These are phyloP conservation scores for Talaromyces islandicus DNA, from an alignment of 2,329 filamentous ascomycete genomes.

Conservation along the genomic window DNA sequence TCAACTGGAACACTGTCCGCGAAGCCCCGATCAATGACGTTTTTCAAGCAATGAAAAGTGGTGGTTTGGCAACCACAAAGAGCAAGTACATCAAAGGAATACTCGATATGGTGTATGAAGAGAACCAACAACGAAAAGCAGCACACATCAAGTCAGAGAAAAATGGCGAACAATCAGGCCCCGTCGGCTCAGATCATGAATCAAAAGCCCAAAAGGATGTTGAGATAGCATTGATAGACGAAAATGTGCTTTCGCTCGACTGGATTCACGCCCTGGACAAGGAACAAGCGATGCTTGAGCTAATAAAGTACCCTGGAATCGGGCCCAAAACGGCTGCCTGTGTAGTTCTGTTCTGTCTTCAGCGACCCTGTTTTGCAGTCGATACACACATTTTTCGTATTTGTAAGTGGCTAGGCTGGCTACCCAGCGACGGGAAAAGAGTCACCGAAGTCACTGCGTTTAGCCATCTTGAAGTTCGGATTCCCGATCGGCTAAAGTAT, in stretches of 20 bases:
- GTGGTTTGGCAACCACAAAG: conserved; percentile 67
- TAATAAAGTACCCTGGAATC: conserved; percentile 57
- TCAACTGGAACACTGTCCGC: conserved; percentile 69
- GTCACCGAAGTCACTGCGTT: conserved; percentile 47
- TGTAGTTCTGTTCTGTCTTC: conserved; percentile 59
- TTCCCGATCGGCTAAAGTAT: conserved; percentile 60
- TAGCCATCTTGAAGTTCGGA: conserved; percentile 54
- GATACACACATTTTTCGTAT: conserved; percentile 63
- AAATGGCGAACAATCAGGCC: conserved; percentile 29
- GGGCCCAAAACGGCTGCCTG: conserved; percentile 63
- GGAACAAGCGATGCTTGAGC: conserved; percentile 52
- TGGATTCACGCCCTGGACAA: conserved; percentile 52
- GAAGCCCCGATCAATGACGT: conserved; percentile 54
- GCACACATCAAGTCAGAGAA: conserved; percentile 43
- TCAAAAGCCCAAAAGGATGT: conserved; percentile 47
- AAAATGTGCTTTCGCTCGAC: conserved; percentile 59
- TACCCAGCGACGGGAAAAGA: conserved; percentile 37
- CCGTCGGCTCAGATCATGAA: conserved; percentile 39
- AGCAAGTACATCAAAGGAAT: conserved; percentile 67
- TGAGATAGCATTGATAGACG: conserved; percentile 53
- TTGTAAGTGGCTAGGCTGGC: conserved; percentile 57
- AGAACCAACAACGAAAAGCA: conserved; percentile 56
- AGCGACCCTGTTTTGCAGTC: conserved; percentile 58
- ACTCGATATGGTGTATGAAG: conserved; percentile 63
- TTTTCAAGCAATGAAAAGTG: conserved; percentile 62